Percentiles rank a stretch among this genome's conserved stretches.
These are phyloP conservation scores for Digitaria exilis DNA, from an alignment of 202 grass and related monocot genomes.

Conservation along the genomic window DNA sequence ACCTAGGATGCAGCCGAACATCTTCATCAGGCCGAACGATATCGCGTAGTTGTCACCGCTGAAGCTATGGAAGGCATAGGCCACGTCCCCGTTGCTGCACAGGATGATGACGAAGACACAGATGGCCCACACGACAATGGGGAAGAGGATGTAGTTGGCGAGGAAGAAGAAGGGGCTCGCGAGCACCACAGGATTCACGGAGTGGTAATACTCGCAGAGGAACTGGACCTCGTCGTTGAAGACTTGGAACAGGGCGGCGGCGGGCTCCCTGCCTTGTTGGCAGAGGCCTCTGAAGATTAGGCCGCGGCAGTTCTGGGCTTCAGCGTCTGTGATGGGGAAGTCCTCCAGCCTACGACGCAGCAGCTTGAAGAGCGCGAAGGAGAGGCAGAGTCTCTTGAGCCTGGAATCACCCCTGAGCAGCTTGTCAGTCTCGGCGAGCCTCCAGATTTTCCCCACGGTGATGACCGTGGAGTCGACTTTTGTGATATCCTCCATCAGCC, in stretches of 20 bases:
- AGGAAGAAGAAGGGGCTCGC: conserved; percentile 28
- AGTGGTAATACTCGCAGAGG: conserved; percentile 23
- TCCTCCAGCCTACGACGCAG: conserved; percentile 22
- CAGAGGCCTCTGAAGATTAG: conserved; percentile 29
- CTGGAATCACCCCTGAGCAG: background rate
- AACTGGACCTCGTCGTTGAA: conserved; percentile 23
- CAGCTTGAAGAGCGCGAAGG: conserved; percentile 42
- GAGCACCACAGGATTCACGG: background rate
- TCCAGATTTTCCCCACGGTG: conserved; percentile 8
- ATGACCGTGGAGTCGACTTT: background rate
- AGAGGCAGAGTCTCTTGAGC: conserved; percentile 31
- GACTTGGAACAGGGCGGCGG: background rate
- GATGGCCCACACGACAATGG: background rate
- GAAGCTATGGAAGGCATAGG: background rate
- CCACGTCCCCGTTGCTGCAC: conserved; percentile 6
- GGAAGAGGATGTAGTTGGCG: conserved; percentile 20
- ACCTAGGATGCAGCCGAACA: background rate
- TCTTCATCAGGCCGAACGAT: background rate
- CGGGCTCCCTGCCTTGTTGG: background rate
- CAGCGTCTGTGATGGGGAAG: conserved; percentile 14
- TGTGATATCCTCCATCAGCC: background rate
- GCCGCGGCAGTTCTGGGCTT: background rate
- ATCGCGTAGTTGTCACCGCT: background rate
- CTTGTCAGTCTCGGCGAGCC: background rate
- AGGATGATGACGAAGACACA: background rate